Conservation (phyloP, 805 yeast genomes). For the Starmerella geochares region DNA sequence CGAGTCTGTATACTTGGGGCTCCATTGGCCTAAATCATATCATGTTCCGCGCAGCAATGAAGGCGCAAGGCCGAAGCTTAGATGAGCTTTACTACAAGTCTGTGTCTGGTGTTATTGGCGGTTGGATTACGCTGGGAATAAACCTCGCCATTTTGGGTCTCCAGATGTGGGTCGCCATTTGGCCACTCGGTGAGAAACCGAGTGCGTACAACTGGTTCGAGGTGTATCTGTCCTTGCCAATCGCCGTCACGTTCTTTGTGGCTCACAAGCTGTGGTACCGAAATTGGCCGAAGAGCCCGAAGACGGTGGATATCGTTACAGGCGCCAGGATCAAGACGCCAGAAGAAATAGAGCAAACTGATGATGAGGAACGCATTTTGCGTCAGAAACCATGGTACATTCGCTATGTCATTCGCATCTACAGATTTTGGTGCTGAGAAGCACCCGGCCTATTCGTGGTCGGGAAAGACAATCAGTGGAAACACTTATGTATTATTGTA, state of each 20-base stretch:
- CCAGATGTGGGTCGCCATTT: constrained; percentile 74
- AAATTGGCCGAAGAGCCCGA: constrained; percentile 8
- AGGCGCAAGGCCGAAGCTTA: constrained; percentile 55
- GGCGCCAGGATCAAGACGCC: constrained; percentile 19
- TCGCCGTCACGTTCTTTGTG: constrained; percentile 16
- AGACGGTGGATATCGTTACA: constrained; percentile 17
- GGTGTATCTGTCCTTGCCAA: constrained; percentile 43
- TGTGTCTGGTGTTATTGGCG: constrained; percentile 60
- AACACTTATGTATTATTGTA: background rate
- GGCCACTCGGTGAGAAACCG: constrained; percentile 45
- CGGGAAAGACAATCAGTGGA: background rate
- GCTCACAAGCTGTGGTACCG: constrained; percentile 21
- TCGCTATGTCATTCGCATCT: background rate
- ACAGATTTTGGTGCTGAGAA: background rate
- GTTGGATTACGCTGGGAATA: constrained; percentile 49
- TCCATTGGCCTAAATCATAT: constrained; percentile 59
- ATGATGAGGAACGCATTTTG: constrained; percentile 5
- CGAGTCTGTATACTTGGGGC: constrained; percentile 70
- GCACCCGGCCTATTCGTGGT: background rate
- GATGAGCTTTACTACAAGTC: constrained; percentile 60
- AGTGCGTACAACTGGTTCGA: constrained; percentile 39
- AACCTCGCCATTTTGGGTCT: constrained; percentile 56
- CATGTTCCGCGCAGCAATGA: constrained; percentile 54
- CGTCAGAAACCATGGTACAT: constrained; percentile 1
- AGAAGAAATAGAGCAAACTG: constrained; percentile 6